Evolutionary conservation across 352 stramenopile species (phyloP), one percentile per base, ranked within the genome.

Genomic region (Peronospora tabacina): DNA sequence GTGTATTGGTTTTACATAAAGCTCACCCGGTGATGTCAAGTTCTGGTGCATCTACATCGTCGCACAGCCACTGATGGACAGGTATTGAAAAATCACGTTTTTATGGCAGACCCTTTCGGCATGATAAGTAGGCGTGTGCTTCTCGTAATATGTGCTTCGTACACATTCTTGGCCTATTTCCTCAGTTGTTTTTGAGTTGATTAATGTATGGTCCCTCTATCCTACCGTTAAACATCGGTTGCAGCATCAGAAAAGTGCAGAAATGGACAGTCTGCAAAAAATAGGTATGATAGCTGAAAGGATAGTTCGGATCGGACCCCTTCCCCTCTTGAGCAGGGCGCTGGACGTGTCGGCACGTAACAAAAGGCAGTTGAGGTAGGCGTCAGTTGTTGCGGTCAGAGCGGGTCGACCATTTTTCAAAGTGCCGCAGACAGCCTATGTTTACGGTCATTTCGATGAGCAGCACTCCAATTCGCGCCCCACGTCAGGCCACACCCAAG

Each of bases 311-410:
- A 56, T 45, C 20, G 39, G 40, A 51, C 24, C 26, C 38, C 39
- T 55, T 48, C 12, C 56, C 39, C 20, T 46, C 37, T 17, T 72
- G 63, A 72, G 63, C 63, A 33, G 54, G 63, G 63, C 63, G 49
- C 42, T 24, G 17, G 28, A 22, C 22, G 8, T 28, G 50, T 48
- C 51, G 38, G 32, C 22, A 9, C 49, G 53, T 60, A 67, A 67
- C 53, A 1, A 36, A 32, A 42, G 36, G 33, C 20, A 29, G 47
- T 52, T 63, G 46, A 61, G 56, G 55, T 52, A 68, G 54, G 59
- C 58, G 54, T 42, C 52, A 36, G 55, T 51, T 54, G 13, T 49
- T 54, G 22, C 9, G 5, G 1, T 6, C 24, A 29, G 16, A 10
- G 5, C 13, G 3, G 17, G 1, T 9, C 28, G 16, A 24, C 8